Percentiles rank a stretch among this genome's conserved stretches.
Conservation (phyloP, 1,284 basidiomycete genomes). For the Pulveroboletus sp. region DNA sequence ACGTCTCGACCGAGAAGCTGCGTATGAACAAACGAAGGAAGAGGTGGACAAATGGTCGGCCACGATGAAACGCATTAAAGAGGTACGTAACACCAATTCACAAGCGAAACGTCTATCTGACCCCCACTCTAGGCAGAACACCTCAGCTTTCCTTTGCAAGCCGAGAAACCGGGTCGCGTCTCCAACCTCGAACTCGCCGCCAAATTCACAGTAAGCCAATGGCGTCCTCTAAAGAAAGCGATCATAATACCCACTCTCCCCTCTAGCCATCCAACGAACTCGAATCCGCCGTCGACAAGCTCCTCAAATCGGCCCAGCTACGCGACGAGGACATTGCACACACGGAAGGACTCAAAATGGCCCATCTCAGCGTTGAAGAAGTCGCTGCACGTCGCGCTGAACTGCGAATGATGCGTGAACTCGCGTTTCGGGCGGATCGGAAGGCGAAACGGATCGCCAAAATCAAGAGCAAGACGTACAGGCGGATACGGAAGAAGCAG, state of each 20-base stretch:
- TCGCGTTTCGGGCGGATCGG: constrained; percentile 91
- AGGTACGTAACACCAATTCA: constrained; percentile 44
- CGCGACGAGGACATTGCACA: constrained; percentile 75
- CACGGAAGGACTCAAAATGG: constrained; percentile 81
- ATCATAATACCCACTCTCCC: neutral
- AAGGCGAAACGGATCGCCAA: constrained; percentile 91
- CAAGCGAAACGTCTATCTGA: neutral
- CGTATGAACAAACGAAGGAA: constrained; percentile 89
- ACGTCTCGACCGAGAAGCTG: constrained; percentile 88
- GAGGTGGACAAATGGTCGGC: constrained; percentile 95
- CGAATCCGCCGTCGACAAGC: constrained; percentile 75
- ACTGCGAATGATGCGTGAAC: constrained; percentile 85
- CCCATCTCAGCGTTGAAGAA: constrained; percentile 82
- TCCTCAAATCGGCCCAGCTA: constrained; percentile 78
- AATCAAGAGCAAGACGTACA: constrained; percentile 95
- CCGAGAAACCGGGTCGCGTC: constrained; percentile 52
- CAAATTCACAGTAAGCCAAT: constrained; percentile 69
- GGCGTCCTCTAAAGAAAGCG: neutral
- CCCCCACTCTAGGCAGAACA: constrained; percentile 71
- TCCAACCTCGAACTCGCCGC: constrained; percentile 79
- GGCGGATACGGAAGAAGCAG: constrained; percentile 83
- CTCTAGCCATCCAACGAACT: constrained; percentile 58
- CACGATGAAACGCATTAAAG: constrained; percentile 86
- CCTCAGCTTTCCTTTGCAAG: constrained; percentile 89
- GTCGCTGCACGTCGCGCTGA: constrained; percentile 79